Base-by-base conservation (phyloP, 345 rosid genomes). In the Cardamine occulta region DNA sequence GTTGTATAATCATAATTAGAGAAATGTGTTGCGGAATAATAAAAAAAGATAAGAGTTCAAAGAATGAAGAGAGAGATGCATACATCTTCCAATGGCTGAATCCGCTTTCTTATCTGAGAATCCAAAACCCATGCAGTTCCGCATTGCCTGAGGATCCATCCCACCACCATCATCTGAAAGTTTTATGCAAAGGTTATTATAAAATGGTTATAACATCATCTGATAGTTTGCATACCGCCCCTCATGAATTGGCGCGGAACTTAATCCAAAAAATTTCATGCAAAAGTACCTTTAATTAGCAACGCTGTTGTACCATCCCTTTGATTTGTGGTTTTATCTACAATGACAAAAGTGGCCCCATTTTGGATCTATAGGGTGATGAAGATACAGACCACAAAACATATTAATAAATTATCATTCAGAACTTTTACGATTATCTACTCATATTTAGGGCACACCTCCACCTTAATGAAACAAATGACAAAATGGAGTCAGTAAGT, bases 121-220 rank as follows among this genome's bases (percentile, higher is more conserved):
- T 68, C 97, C 97, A 86, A 95, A 95, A 83, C 97, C 93, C 92
- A 95, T 88, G 70, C 99, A 92, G 35, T 72, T 84, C 42, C 97
- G 86, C 80, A 95, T 84, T 74, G 91, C 88, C 74, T 92, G 96
- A 73, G 89, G 97, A 76, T 85, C 87, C 99, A 95, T 91, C 82
- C 99, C 99, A 71, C 93, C 97, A 73, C 99, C 99, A 69, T 92
- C 88, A 86, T 95, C 99, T 95, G 80, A 69, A 72, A 77, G 1
- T 57, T 48, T 48, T 15, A 28, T 9, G 68, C 45, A 58, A 42
- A 40, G 28, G 31, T 31, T 39, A 39, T 78, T 32, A 49, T 26
- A 65, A 56, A 53, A 53, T 28, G 31, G 0, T 28, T 28, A 28
- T 28, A 5, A 4, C 99, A 69, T 92, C 88, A 86, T 95, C 99